Evolutionary conservation across 371 early-diverging fungal species (phyloP).

Genomic region (Chytridiales sp.): DNA sequence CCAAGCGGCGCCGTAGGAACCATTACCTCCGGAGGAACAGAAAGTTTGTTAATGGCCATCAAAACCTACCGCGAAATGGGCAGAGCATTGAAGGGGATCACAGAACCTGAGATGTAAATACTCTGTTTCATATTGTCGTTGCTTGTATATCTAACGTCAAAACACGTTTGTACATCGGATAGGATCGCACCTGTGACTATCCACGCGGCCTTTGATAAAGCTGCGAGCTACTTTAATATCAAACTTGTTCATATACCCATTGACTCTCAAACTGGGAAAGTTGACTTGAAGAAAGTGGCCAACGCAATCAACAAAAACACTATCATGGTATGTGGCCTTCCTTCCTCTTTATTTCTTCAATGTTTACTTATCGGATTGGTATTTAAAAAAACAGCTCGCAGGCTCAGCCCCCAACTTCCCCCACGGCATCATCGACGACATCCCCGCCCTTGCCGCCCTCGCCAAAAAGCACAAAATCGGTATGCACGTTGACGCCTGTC

Average conservation of each 20-base stretch:
- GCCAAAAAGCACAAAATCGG: constrained; percentile 82
- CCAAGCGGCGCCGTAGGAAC: constrained; percentile 58
- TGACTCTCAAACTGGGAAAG: constrained; percentile 73
- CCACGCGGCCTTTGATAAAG: constrained; percentile 96
- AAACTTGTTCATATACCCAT: constrained; percentile 82
- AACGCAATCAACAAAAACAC: constrained; percentile 88
- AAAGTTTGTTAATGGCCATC: constrained; percentile 91
- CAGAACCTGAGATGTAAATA: constrained; percentile 84
- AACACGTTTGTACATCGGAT: not conserved
- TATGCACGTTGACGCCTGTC: constrained; percentile 93
- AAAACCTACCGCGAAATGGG: constrained; percentile 85
- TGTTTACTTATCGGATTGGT: not conserved
- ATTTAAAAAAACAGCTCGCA: constrained; percentile 56
- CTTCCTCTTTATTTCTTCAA: not conserved
- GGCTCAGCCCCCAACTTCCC: constrained; percentile 94
- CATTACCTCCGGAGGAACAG: constrained; percentile 93
- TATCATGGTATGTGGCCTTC: constrained; percentile 60
- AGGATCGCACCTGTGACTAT: constrained; percentile 86
- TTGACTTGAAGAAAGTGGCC: constrained; percentile 69
- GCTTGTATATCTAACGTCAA: not conserved
- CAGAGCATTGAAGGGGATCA: constrained; percentile 68
- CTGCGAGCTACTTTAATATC: constrained; percentile 86
- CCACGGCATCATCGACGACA: constrained; percentile 90
- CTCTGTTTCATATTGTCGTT: not conserved
- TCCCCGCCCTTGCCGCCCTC: constrained; percentile 74